Base-by-base conservation (phyloP, 148 eudicot species). In the Fagopyrum esculentum region DNA sequence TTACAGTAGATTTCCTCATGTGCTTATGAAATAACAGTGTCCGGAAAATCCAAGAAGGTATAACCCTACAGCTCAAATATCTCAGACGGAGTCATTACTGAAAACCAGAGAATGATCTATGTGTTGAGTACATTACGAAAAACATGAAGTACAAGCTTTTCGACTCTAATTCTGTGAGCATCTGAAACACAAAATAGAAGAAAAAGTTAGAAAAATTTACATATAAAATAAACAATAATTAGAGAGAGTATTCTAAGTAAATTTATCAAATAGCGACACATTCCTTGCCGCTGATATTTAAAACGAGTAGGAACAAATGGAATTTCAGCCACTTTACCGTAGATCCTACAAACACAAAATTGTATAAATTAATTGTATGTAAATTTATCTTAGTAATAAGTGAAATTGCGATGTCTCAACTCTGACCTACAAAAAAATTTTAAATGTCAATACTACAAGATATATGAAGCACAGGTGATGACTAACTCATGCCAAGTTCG, bases 301-400 rank as follows among this genome's bases (percentile, higher is more conserved):
- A 87, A 89, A 29, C 99, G 92, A 6, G 97, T 90, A 82, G 97
- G 98, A 78, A 96, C 92, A 77, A 86, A 90, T 57, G 99, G 99
- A 96, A 96, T 89, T 85, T 96, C 99, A 12, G 99, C 99, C 69
- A 90, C 82, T 81, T 88, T 87, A 35, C 98, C 92, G 63, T 80
- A 96, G 83, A 96, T 82, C 85, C 99, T 96, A 79, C 40, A 76
- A 29, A 66, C n/a, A 64, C 52, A 60, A 29, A 17, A 59, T 64
- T 40, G n/a, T 64, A 17, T 35, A 45, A 10, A 12, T 60, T 30
- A 57, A 64, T 6, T 64, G 15, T 19, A 45, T 64, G 45, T 30
- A 13, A 64, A 64, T 45, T 46, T 88, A 96, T 98, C 99, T 92
- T 84, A 92, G 84, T 71, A 93, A 76, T 85, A 90, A 77, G 80